Base-by-base conservation (phyloP, 1,139 yeast genomes). In the Torulaspora pretoriensis region DNA sequence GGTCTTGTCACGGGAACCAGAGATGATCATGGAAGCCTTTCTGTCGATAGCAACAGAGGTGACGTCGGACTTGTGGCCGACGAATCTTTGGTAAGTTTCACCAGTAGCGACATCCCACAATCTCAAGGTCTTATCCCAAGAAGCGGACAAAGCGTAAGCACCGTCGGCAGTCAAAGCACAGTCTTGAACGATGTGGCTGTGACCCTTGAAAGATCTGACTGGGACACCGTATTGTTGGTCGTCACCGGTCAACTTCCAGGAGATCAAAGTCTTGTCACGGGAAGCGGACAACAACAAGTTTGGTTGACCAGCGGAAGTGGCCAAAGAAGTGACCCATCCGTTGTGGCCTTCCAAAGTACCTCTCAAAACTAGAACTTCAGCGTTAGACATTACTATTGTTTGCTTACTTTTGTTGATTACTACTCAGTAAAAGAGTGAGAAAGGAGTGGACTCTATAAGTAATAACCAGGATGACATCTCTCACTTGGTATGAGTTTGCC, bases 101-200 rank as follows among this genome's bases (percentile, higher is more conserved):
- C 98, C 99, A 65, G 94, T 80, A 72, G 83, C 83, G 68, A 92
- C 81, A 74, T 88, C 92, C 99, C 99, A 92, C 71, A 92, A 85
- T 82, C 97, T 94, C 73, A 94, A 81, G 70, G 98, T 90, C 80
- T 85, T 88, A 74, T 92, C 98, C 99, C 99, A 92, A 68, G 98
- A 94, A 68, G 96, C 97, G 60, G 98, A 92, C 72, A 92, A 80
- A 69, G 97, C 98, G 80, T 83, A 92, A 70, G 86, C 83, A 74
- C 98, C 98, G 72, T 94, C 98, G 71, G 95, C 92, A 58, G 98
- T 88, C 77, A 92, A 86, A 71, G 95, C 87, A 72, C 90, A 94
- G 72, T 92, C 98, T 78, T 89, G 92, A 63, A 92, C 96, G 70
- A 92, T 92, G 90, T 92, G 98, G 64, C 95, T 84, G 88, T 92